These are phyloP conservation scores for Colletotrichum orchidophilum DNA, from an alignment of 2,329 filamentous ascomycete genomes.

Conservation along the genomic window DNA sequence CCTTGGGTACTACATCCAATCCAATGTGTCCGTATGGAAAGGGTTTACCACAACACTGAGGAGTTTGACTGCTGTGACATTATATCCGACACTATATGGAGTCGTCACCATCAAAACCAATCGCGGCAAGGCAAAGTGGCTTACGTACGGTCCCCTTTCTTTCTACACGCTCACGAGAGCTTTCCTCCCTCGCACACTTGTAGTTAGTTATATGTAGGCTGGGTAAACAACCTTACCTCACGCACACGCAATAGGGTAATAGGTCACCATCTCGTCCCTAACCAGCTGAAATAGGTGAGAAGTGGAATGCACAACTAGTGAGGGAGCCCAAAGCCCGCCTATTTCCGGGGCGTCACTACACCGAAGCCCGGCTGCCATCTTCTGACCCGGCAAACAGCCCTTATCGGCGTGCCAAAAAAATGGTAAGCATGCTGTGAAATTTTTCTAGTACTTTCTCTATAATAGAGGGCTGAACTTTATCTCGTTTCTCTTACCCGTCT, in stretches of 20 bases:
- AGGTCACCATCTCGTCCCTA: background rate
- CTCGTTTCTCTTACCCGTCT: conserved; percentile 9
- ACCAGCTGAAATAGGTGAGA: background rate
- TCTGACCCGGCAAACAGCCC: background rate
- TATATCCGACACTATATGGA: too few relatives aligned
- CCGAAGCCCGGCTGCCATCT: background rate
- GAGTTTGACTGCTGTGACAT: too few relatives aligned
- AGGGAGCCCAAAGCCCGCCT: background rate
- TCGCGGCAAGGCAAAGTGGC: background rate
- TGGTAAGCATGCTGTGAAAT: background rate
- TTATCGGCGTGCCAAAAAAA: background rate
- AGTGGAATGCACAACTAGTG: background rate
- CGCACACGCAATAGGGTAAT: conserved; percentile 4
- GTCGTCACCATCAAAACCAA: background rate
- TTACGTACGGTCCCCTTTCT: too few relatives aligned
- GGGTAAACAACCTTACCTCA: background rate
- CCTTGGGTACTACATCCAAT: too few relatives aligned
- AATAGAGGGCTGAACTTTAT: conserved; percentile 23
- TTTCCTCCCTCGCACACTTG: background rate
- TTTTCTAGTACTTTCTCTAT: too few relatives aligned
- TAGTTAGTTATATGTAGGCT: background rate
- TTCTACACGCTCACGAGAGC: too few relatives aligned
- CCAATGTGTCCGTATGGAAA: too few relatives aligned
- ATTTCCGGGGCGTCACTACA: background rate
- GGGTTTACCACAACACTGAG: too few relatives aligned